Conservation (phyloP, 176 grass and related monocot species). For the Oryza glumipatula region DNA sequence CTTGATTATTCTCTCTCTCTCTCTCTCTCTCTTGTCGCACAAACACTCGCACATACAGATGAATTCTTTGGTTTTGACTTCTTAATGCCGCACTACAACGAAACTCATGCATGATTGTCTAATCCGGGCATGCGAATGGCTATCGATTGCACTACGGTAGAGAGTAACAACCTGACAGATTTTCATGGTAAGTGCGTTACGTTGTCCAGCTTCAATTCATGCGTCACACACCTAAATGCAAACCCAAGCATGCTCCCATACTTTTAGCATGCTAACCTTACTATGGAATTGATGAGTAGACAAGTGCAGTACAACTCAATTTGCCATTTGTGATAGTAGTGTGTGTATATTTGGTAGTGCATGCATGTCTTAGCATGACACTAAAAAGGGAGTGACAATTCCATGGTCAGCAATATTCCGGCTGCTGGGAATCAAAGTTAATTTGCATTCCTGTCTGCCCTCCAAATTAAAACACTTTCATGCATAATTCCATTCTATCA, state of each 20-base stretch:
- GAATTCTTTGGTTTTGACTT: neutral
- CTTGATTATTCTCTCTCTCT: too few species aligned
- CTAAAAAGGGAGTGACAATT: slow-evolving; percentile 11
- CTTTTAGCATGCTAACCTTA: neutral
- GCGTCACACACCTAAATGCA: neutral
- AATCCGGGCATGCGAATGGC: neutral
- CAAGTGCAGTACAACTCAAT: neutral
- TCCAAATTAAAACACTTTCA: neutral
- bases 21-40: too few species aligned
- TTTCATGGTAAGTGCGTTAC: neutral
- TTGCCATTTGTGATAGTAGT: slow-evolving; percentile 9
- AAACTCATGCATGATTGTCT: neutral
- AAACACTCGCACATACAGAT: neutral
- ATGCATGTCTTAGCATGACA: neutral
- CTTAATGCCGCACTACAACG: neutral
- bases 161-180: neutral
- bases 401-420: slow-evolving; percentile 30
- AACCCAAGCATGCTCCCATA: neutral
- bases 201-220: slow-evolving; percentile 1
- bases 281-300: neutral
- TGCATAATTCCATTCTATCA: slow-evolving; percentile 15
- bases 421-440: neutral
- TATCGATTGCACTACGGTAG: neutral
- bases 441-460: slow-evolving; percentile 44
- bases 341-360: neutral